Percentiles rank a stretch among this genome's conserved stretches.
phyloP scores from a whole-genome alignment of 805 yeast genomes.

The Huiozyma naganishii region DNA sequence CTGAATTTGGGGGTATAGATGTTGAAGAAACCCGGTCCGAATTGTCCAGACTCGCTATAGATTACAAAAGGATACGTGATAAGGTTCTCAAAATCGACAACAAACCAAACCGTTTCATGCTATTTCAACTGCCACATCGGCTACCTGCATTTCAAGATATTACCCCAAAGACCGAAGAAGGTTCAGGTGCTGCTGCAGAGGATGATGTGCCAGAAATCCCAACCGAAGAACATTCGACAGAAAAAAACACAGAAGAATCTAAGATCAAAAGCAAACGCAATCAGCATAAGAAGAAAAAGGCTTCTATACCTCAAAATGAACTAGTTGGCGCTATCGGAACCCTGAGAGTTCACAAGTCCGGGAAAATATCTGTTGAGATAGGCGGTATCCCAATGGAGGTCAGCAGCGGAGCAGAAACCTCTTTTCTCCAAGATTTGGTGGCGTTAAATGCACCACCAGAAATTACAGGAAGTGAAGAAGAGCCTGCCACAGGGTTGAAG shows the following conservation, averaged over 20 bases:
- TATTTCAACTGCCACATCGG: conserved; percentile 31
- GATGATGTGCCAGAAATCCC: conserved; percentile 28
- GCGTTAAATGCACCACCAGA: conserved; percentile 29
- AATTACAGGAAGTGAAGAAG: conserved; percentile 25
- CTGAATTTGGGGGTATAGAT: conserved; percentile 24
- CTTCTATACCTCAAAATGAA: conserved; percentile 6
- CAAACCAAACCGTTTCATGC: conserved; percentile 26
- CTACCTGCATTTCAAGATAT: conserved; percentile 27
- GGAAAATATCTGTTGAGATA: conserved; percentile 62
- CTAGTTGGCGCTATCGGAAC: conserved; percentile 57
- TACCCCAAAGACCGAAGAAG: conserved; percentile 4
- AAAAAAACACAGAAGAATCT: neutral
- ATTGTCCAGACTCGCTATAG: conserved; percentile 26
- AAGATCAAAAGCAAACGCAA: conserved; percentile 6
- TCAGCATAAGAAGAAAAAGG: conserved; percentile 5
- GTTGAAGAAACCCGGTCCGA: conserved; percentile 30
- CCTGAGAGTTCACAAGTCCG: conserved; percentile 71
- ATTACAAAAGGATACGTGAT: conserved; percentile 30
- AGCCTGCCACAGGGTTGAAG: conserved; percentile 31
- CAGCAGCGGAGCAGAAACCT: conserved; percentile 55
- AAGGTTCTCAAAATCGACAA: conserved; percentile 23
- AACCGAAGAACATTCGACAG: neutral
- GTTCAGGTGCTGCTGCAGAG: conserved; percentile 29
- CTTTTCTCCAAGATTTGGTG: conserved; percentile 65
- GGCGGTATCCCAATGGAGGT: conserved; percentile 65